These are phyloP conservation scores for Batkoa obscura DNA, from an alignment of 371 early-diverging fungal species.

Conservation along the genomic window DNA sequence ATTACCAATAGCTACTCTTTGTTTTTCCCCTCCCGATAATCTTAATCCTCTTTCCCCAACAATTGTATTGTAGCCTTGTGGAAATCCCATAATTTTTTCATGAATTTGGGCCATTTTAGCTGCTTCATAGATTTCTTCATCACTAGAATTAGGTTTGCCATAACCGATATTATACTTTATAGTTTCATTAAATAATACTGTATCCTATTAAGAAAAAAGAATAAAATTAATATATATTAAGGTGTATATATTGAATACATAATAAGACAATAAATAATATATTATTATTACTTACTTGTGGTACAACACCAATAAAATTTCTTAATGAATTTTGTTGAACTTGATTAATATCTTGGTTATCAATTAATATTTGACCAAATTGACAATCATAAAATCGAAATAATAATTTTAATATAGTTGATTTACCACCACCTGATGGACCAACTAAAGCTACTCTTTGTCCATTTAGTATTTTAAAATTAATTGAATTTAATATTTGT, in stretches of 20 bases:
- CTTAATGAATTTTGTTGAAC: constrained; percentile 46
- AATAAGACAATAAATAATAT: not conserved
- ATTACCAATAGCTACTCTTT: constrained; percentile 73
- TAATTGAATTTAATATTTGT: constrained; percentile 25
- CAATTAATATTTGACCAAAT: constrained; percentile 61
- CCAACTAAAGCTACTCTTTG: constrained; percentile 43
- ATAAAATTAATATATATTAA: not conserved
- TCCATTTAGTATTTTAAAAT: constrained; percentile 31
- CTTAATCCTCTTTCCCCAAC: constrained; percentile 91
- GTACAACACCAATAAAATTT: constrained; percentile 64
- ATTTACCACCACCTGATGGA: constrained; percentile 79
- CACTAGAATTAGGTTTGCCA: constrained; percentile 29
- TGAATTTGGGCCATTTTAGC: constrained; percentile 33
- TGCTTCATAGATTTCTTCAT: constrained; percentile 31
- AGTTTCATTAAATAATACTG: constrained; percentile 51
- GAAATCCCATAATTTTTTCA: constrained; percentile 25
- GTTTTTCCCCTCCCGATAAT: constrained; percentile 86
- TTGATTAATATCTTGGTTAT: constrained; percentile 64
- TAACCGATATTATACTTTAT: constrained; percentile 63
- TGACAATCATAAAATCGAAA: constrained; percentile 80
- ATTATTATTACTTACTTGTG: constrained; percentile 24
- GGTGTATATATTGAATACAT: not conserved
- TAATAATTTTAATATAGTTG: constrained; percentile 68
- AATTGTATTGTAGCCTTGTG: constrained; percentile 64
- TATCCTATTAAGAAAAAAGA: constrained; percentile 20